A percentile compares a stretch with the other conserved stretches of the same genome.
These are phyloP conservation scores for Phytophthora capsici DNA, from an alignment of 352 stramenopile genomes.

Conservation along the genomic window DNA sequence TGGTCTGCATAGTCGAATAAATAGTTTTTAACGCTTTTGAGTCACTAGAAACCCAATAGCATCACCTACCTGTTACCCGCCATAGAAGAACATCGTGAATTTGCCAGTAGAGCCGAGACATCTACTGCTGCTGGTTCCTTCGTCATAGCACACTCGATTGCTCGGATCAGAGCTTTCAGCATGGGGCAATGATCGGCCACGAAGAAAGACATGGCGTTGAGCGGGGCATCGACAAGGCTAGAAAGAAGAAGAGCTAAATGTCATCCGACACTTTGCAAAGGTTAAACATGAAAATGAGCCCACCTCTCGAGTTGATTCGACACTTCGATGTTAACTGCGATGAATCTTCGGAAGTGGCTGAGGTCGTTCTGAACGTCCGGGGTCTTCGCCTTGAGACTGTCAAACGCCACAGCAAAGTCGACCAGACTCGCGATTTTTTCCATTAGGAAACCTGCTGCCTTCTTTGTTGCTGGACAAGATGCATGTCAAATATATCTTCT, in stretches of 20 bases:
- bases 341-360: constrained; percentile 61
- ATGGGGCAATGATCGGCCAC: constrained; percentile 66
- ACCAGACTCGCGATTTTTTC: constrained; percentile 63
- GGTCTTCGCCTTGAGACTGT: constrained; percentile 58
- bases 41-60: not conserved
- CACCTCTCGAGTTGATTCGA: constrained; percentile 63
- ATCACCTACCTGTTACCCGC: constrained; percentile 23
- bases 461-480: constrained; percentile 40
- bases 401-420: constrained; percentile 62
- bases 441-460: constrained; percentile 47
- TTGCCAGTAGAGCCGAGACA: constrained; percentile 51
- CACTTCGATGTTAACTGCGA: constrained; percentile 38
- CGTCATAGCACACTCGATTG: constrained; percentile 43
- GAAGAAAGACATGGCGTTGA: constrained; percentile 70
- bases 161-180: constrained; percentile 58
- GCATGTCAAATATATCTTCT: not conserved
- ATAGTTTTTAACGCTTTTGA: too few species aligned
- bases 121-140: constrained; percentile 45
- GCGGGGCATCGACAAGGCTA: constrained; percentile 46
- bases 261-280: not conserved
- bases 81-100: constrained; percentile 50
- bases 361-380: constrained; percentile 71
- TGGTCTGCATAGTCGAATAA: constrained; percentile 21
- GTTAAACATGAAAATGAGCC: not conserved
- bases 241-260: not conserved